Evolutionary conservation across 2,329 filamentous ascomycete species (phyloP), one percentile per base, ranked within the genome.

Genomic region (Aspergillus ruber): DNA sequence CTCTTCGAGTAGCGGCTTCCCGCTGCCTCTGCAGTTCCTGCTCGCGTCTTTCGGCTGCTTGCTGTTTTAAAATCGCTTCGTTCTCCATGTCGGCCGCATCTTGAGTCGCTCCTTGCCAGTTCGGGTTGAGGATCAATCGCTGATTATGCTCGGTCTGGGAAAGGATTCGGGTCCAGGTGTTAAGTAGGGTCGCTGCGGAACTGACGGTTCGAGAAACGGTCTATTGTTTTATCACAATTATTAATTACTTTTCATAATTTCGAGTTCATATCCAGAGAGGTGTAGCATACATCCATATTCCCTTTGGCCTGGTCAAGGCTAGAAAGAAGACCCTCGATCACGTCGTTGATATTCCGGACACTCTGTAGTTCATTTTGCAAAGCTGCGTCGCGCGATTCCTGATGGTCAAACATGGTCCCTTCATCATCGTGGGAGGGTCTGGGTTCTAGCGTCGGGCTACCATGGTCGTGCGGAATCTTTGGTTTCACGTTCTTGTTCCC

Each of bases 131-230:
- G 40, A 98, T 85, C 44, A 98, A 75, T 20, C 93, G 84, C 67
- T 97, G 90, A 64, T 95, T 97, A 70, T 98, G 93, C 70, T 98
- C 93, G 4, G 93, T 96, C 69, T 98, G 93, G 6, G 89, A 93
- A 10, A 98, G 80, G 56, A 98, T 96, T 45, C 90, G 84, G 7
- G 90, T 95, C 91, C 91, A 98, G 13, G 90, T 95, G 60, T 94
- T 90, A 27, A 98, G 82, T 12, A 98, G 80, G 1, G 86, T 87
- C 12, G 90, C 94, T 3, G 93, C 90, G 47, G 90, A 91, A 56
- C 80, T 80, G 38, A 97, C 90, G 3, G 93, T 96, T 52, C 80
- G 80, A 46, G 86, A 86, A 32, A 97, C 90, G 20, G 86, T 94
- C 86, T 88, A 50, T 29, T 12, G 25, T 12, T 12, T 10, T 10